phyloP scores from a whole-genome alignment of 1,139 yeast genomes.

The Kodamaea sp. region DNA sequence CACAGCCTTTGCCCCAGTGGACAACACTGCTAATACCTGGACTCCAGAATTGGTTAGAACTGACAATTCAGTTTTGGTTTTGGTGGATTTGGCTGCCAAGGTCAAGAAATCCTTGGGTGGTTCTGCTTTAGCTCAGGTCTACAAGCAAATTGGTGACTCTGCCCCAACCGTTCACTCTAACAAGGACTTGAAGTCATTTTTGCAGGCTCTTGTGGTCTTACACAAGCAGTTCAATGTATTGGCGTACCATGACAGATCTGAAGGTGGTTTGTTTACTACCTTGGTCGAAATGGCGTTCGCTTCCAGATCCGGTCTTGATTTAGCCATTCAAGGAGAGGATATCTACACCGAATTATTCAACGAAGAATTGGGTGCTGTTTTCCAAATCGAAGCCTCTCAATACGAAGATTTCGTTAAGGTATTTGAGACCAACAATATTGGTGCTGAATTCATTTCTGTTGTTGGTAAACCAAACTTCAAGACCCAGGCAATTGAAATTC shows the following conservation, averaged over 20 bases:
- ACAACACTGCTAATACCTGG: constrained; percentile 88
- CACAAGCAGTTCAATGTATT: constrained; percentile 70
- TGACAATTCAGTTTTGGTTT: constrained; percentile 61
- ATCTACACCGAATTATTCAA: constrained; percentile 68
- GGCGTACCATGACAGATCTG: constrained; percentile 96
- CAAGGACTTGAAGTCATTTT: constrained; percentile 62
- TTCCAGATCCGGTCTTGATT: constrained; percentile 72
- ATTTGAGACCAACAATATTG: constrained; percentile 59
- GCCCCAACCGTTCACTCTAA: constrained; percentile 84
- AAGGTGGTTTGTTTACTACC: constrained; percentile 92
- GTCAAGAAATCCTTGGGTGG: constrained; percentile 76
- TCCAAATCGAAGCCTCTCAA: constrained; percentile 70
- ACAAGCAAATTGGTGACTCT: constrained; percentile 76
- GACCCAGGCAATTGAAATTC: constrained; percentile 51
- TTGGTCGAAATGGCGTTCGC: constrained; percentile 96
- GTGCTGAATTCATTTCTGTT: constrained; percentile 51
- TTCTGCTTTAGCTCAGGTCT: constrained; percentile 93
- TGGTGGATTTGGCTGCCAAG: constrained; percentile 75
- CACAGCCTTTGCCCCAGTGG: constrained; percentile 90
- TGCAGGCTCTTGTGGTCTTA: constrained; percentile 66
- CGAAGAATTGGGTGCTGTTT: constrained; percentile 95
- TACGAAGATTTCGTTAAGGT: constrained; percentile 55
- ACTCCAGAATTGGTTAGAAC: constrained; percentile 73
- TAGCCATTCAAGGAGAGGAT: constrained; percentile 37
- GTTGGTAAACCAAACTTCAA: constrained; percentile 69